These are phyloP conservation scores for Volutella citrinella DNA, from an alignment of 2,329 filamentous ascomycete genomes.

Conservation along the genomic window DNA sequence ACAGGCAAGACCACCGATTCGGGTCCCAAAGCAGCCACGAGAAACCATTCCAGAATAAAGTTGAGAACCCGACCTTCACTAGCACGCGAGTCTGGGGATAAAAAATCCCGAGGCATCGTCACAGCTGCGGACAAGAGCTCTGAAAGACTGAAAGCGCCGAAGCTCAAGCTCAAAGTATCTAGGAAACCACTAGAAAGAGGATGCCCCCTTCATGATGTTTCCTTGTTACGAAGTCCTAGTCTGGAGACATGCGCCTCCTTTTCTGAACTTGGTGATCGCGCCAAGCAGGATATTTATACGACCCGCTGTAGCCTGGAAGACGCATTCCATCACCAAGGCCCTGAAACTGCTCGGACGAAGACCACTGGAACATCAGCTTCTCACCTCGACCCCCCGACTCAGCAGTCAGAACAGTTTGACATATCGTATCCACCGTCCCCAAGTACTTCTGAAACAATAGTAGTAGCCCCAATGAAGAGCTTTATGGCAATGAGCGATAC, in stretches of 20 bases:
- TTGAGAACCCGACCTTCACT: no score
- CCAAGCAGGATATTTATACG: no score
- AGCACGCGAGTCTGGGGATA: no score
- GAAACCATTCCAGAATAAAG: no score
- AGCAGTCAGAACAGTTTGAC: constrained; percentile 33
- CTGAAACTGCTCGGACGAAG: no score
- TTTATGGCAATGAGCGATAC: constrained; percentile 8
- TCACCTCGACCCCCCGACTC: no score
- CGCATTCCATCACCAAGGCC: constrained; percentile 7
- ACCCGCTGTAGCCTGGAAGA: constrained; percentile 13
- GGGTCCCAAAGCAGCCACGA: no score
- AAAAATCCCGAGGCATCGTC: no score
- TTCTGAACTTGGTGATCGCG: no score
- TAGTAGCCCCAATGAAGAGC: constrained; percentile 1
- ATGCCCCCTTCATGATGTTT: constrained; percentile 9
- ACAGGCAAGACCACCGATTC: no score
- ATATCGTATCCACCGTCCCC: constrained; percentile 29
- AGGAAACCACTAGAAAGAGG: constrained; percentile 25
- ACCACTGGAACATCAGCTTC: no score
- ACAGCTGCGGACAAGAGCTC: constrained; percentile 5
- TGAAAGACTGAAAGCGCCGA: constrained; percentile 21
- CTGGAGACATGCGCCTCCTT: constrained; percentile 32
- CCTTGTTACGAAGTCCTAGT: constrained; percentile 18
- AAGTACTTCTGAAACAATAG: constrained; percentile 9
- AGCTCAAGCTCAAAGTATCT: constrained; percentile 33